Base-by-base conservation (phyloP, 2,329 filamentous ascomycete genomes). In the Aspergillus uvarum region DNA sequence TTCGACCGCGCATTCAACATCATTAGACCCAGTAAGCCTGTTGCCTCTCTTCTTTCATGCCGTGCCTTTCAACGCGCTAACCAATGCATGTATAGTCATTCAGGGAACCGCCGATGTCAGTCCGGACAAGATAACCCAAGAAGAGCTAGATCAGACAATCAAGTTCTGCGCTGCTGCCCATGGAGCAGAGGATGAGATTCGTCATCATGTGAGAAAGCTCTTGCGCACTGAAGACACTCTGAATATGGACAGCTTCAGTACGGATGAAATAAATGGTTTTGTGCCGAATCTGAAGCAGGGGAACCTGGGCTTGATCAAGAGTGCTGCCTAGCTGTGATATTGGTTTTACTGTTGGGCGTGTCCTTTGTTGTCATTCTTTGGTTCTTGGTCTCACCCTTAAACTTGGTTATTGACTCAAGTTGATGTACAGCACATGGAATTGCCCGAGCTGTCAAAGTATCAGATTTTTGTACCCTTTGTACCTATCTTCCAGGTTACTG, bases 1-100 rank as follows among this genome's bases (percentile, higher is more conserved):
- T 58, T 61, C 16, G 55, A 61, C 7, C 31, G 51, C 5, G 47
- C 59, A 1, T 54, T 44, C n/a, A 19, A 19, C n/a, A 44, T 44
- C 16, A 44, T 44, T 16, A 5, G 16, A 44, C 38, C 38, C 16
- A 44, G 38, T 44, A 44, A 44, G 38, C 16, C 14, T 44, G 16
- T 6, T 19, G 16, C 16, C n/a, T 5, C n/a, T 19, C 8, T n/a
- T 2, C 7, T n/a, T 16, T 8, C 12, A 44, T 4, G 1, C 10
- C 6, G n/a, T 19, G 6, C 16, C 5, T 16, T 19, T 16, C 5
- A 44, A 8, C 16, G 5, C 38, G 16, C 38, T 19, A 16, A 44
- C 2, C 3, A 19, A 19, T 3, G 16, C 6, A 54, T 51, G 22
- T 31, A 26, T 31, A 57, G 55, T 57, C 22, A 57, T 57, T 8